Conservation (phyloP, 129 eudicot species). For the Chrysanthemum lavandulifolium region DNA sequence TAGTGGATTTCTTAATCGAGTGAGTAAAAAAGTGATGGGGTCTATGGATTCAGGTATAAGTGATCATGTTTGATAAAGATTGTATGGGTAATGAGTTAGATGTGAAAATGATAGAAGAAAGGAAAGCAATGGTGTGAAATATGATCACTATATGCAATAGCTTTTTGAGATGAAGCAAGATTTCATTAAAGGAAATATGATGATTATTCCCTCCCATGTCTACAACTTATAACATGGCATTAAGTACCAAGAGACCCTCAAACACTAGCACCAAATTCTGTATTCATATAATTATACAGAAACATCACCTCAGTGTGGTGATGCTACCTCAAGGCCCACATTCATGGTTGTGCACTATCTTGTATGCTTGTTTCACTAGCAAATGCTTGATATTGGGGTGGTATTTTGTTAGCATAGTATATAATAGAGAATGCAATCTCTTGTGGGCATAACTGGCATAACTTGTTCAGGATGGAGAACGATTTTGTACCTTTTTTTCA, state of each 20-base stretch:
- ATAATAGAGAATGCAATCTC: constrained; percentile 20
- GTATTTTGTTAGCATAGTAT: constrained; percentile 18
- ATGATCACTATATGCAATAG: constrained; percentile 27
- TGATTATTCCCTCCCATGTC: constrained; percentile 28
- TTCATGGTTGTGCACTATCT: constrained; percentile 33
- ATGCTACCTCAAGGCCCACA: constrained; percentile 21
- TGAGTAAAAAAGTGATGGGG: constrained; percentile 35
- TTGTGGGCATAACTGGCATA: constrained; percentile 19
- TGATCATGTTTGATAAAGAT: constrained; percentile 26
- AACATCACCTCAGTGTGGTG: constrained; percentile 31
- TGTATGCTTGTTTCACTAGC: constrained; percentile 20
- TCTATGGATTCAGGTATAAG: constrained; percentile 18
- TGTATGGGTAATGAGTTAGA: constrained; percentile 33
- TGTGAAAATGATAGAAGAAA: constrained; percentile 29
- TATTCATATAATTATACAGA: neutral
- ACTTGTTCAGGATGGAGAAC: constrained; percentile 19
- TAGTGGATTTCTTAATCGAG: constrained; percentile 35
- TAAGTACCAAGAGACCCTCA: constrained; percentile 28
- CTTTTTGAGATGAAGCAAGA: constrained; percentile 27
- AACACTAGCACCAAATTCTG: constrained; percentile 5
- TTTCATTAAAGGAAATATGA: constrained; percentile 30
- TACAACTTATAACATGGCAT: constrained; percentile 26
- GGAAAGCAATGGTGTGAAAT: constrained; percentile 26
- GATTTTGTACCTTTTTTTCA: constrained; percentile 19
- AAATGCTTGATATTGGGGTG: constrained; percentile 28